Conservation (phyloP, 192 early-diverging fungal species). For the Allomyces macrogynus region DNA sequence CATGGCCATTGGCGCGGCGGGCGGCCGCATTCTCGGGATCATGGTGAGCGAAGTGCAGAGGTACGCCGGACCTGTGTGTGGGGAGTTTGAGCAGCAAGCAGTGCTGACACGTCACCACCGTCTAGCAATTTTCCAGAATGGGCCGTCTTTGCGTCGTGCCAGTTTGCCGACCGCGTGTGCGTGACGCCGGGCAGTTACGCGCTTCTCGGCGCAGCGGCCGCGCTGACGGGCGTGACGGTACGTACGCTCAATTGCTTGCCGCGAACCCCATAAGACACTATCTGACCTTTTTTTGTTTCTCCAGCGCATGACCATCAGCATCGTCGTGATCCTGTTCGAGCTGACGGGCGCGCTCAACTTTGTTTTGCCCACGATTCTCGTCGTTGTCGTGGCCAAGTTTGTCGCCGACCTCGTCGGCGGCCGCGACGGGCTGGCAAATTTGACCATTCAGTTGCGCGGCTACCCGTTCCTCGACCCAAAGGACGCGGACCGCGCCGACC, state of each 20-base stretch:
- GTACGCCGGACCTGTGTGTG: too few species aligned
- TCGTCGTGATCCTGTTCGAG: constrained; percentile 98
- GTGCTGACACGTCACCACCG: too few species aligned
- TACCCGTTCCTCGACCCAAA: constrained; percentile 58
- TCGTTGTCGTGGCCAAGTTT: constrained; percentile 52
- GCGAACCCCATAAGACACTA: too few species aligned
- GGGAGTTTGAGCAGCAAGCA: too few species aligned
- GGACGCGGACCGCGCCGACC: constrained; percentile 16
- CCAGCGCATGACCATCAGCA: constrained; percentile 1
- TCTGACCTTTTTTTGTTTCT: constrained; percentile 16
- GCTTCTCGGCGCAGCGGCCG: constrained; percentile 78
- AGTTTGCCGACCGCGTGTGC: constrained; percentile 47
- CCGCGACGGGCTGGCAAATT: constrained; percentile 55
- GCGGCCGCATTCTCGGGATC: constrained; percentile 78
- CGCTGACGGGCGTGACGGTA: constrained; percentile 63
- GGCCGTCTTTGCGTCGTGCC: constrained; percentile 54
- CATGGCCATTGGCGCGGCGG: constrained; percentile 80
- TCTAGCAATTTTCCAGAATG: constrained; percentile 19
- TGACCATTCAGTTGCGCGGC: constrained; percentile 54
- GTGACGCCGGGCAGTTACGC: constrained; percentile 92
- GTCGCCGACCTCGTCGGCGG: constrained; percentile 51
- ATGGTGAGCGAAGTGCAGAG: constrained; percentile 45
- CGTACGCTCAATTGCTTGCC: too few species aligned
- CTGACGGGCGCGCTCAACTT: constrained; percentile 87
- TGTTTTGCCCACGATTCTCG: constrained; percentile 55